phyloP scores from a whole-genome alignment of 768 basidiomycete species.

The Boletellus sp. region DNA sequence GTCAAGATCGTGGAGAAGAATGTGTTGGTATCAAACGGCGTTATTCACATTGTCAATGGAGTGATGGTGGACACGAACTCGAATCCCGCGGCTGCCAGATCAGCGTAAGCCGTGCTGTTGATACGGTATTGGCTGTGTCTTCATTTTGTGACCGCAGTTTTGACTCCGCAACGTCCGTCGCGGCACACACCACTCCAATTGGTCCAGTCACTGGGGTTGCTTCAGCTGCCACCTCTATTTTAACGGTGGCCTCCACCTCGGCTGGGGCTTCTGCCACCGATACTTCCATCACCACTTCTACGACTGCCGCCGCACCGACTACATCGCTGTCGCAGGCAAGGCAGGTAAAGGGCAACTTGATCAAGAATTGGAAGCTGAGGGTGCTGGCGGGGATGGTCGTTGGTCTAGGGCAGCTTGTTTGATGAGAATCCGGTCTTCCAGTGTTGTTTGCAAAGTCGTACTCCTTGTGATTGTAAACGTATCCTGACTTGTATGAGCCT shows the following conservation, averaged over 20 bases:
- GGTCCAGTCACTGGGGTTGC: slow-evolving; percentile 42
- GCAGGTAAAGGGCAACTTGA: background rate
- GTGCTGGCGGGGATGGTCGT: slow-evolving; percentile 1
- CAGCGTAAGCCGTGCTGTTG: slow-evolving; percentile 44
- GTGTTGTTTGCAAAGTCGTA: too few relatives aligned
- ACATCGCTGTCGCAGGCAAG: background rate
- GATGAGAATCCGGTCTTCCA: background rate
- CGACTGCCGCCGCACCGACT: slow-evolving; percentile 2
- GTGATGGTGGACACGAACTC: slow-evolving; percentile 47
- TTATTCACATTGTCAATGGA: slow-evolving; percentile 58
- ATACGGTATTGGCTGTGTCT: background rate
- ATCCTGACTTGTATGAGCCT: background rate
- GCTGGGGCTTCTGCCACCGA: slow-evolving; percentile 4
- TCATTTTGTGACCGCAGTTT: slow-evolving; percentile 21
- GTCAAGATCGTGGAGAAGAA: slow-evolving; percentile 58
- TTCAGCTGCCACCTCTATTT: background rate
- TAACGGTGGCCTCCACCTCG: too few relatives aligned
- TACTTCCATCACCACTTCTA: background rate
- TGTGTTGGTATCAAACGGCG: slow-evolving; percentile 62
- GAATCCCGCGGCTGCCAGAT: slow-evolving; percentile 43
- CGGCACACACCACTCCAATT: slow-evolving; percentile 38
- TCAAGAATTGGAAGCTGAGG: slow-evolving; percentile 1
- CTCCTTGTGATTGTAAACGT: too few relatives aligned
- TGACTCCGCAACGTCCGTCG: slow-evolving; percentile 48
- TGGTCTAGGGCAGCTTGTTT: slow-evolving; percentile 9